These are phyloP conservation scores for Ophiocordyceps robertsii DNA, from an alignment of 2,329 filamentous ascomycete species.

Conservation along the genomic window DNA sequence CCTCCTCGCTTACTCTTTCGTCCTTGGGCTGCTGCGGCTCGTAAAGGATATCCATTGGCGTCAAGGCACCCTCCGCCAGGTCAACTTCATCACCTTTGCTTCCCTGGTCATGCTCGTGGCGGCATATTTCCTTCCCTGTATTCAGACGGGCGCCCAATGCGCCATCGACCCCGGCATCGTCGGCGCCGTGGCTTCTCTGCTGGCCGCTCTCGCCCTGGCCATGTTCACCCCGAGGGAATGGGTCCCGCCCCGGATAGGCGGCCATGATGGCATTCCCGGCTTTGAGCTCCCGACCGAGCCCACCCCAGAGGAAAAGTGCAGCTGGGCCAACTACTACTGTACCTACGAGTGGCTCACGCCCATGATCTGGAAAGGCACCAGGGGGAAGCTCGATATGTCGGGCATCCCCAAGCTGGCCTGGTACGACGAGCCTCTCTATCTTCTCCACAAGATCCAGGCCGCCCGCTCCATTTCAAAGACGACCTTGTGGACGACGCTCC, in stretches of 20 bases:
- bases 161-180: constrained; percentile 15
- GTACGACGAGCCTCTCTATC: constrained; percentile 39
- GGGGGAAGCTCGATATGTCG: constrained; percentile 28
- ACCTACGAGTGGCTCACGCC: constrained; percentile 37
- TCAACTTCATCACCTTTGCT: constrained; percentile 29
- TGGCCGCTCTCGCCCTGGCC: constrained; percentile 24
- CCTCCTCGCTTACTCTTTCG: constrained; percentile 25
- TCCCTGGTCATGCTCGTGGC: constrained; percentile 21
- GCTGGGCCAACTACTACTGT: constrained; percentile 37
- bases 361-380: constrained; percentile 32
- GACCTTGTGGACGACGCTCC: constrained; percentile 31
- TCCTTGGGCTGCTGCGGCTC: constrained; percentile 29
- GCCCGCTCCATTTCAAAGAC: constrained; percentile 28
- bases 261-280: constrained; percentile 21
- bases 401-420: constrained; percentile 36
- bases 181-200: constrained; percentile 22
- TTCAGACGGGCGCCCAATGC: constrained; percentile 20
- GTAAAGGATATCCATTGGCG: constrained; percentile 28
- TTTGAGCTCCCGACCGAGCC: constrained; percentile 24
- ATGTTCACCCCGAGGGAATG: constrained; percentile 35
- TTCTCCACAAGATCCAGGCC: constrained; percentile 27
- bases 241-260: constrained; percentile 26
- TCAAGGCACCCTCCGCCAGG: constrained; percentile 31
- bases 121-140: constrained; percentile 29
- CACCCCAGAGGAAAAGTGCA: constrained; percentile 37